A percentile compares a stretch with the other conserved stretches of the same genome.
Evolutionary conservation across 2,329 filamentous ascomycete species (phyloP).

Genomic region (Elsinoe necatrix): DNA sequence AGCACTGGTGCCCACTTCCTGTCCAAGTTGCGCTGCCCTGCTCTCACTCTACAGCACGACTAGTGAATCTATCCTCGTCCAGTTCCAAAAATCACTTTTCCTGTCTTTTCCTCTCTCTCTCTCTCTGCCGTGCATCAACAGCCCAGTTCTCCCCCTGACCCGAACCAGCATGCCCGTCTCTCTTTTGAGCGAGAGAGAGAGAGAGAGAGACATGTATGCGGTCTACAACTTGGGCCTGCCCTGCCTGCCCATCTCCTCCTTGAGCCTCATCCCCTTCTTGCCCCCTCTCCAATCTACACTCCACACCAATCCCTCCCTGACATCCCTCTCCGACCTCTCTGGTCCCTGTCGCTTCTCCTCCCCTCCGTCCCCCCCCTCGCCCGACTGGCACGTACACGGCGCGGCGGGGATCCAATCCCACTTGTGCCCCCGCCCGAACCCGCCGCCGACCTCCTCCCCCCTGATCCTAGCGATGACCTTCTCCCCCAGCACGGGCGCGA

Average conservation of each 20-base stretch:
- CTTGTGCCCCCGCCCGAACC: conserved; percentile 49
- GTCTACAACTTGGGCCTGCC: conserved; percentile 4
- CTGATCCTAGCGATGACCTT: conserved; percentile 46
- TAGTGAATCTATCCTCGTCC: too few relatives aligned
- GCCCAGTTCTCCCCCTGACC: too few relatives aligned
- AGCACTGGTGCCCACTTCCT: too few relatives aligned
- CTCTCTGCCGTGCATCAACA: too few relatives aligned
- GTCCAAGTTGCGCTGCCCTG: too few relatives aligned
- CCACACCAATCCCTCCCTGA: conserved; percentile 28
- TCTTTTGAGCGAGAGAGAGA: too few relatives aligned
- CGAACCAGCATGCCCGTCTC: too few relatives aligned
- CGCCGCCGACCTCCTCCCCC: conserved; percentile 31
- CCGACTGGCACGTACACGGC: too few relatives aligned
- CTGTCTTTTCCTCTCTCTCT: too few relatives aligned
- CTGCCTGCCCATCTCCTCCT: conserved; percentile 29
- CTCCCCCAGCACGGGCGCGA: conserved; percentile 50
- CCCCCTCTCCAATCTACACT: conserved; percentile 34
- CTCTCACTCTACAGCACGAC: too few relatives aligned
- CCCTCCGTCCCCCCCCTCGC: conserved; percentile 55
- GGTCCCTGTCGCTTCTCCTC: conserved; percentile 26
- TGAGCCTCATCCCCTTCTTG: conserved; percentile 29
- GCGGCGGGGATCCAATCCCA: conserved; percentile 47
- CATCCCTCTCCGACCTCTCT: conserved; percentile 24
- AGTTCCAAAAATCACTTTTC: too few relatives aligned
- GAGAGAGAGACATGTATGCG: too few relatives aligned